Evolutionary conservation across 495 filamentous ascomycete genomes (phyloP), one percentile per base, ranked within the genome.

Genomic region (Neurospora cerealis): DNA sequence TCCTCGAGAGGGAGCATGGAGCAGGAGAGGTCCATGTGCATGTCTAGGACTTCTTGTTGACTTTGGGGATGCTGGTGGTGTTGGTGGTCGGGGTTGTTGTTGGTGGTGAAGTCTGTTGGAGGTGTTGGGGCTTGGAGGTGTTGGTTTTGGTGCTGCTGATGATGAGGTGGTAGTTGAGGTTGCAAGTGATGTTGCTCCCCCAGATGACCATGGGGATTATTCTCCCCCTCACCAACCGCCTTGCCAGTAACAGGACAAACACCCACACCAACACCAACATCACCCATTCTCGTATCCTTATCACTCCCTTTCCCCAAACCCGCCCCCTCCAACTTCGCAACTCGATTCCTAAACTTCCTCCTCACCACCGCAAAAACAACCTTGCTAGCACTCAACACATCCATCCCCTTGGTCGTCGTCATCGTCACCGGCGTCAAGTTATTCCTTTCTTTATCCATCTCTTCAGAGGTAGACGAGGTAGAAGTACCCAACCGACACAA

Each of bases 291-390:
- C 28, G 54, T 15, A 66, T 66, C 54, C 54, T 36, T 66, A 21
- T 36, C 28, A 6, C 40, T 40, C 32, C 32, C 34, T 19, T 24
- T 34, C 17, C 28, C 28, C 21, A 28, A 9, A 11, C n/a, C 19
- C 17, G 32, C n/a, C 28, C 72, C 71, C 71, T 83, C 83, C 39
- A 84, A 62, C 72, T 73, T 79, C 2, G 80, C 82, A 5, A 81
- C 78, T 70, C 81, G 77, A 66, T 73, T 81, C 36, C 76, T 70
- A 73, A 76, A 86, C 77, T 85, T 86, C 32, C 60, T 70, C 70
- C 73, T 79, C 24, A 86, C 78, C 15, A 82, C 79, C 11, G 78
- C 75, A 24, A 86, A 38, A 41, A 86, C 81, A n/a, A 84, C 74
- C 73, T 76, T 79, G 7, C 83, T 77, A 0, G 85, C 85, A 17